phyloP scores from a whole-genome alignment of 208 protist genomes.

The Trypanosoma mega region DNA sequence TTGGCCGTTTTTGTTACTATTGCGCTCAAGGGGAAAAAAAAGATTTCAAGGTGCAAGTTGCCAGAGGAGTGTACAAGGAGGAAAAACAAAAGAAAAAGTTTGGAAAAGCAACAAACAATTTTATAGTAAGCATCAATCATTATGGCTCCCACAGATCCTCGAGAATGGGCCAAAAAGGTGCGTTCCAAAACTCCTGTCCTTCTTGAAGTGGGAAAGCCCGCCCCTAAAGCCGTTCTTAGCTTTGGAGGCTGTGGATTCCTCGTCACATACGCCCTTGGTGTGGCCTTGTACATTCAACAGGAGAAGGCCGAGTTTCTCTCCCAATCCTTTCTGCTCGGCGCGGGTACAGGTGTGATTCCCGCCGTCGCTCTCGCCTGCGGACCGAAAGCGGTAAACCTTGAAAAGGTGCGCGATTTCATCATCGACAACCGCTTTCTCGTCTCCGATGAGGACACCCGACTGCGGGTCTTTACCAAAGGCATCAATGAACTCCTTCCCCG shows the following conservation, averaged over 20 bases:
- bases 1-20: background rate
- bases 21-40: background rate
- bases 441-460: conserved; percentile 69
- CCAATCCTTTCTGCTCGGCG: conserved; percentile 77
- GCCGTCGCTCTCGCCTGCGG: conserved; percentile 82
- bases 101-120: background rate
- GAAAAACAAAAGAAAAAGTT: background rate
- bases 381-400: conserved; percentile 60
- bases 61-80: background rate
- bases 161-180: conserved; percentile 73
- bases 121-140: background rate
- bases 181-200: conserved; percentile 80
- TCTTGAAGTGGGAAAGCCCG: conserved; percentile 77
- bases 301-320: conserved; percentile 76
- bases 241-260: conserved; percentile 88
- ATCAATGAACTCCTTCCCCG: conserved; percentile 77
- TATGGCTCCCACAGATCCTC: conserved; percentile 64
- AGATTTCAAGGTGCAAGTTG: too few relatives aligned
- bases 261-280: conserved; percentile 85
- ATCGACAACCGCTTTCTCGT: conserved; percentile 78
- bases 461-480: conserved; percentile 61
- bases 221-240: conserved; percentile 80
- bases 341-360: conserved; percentile 77
- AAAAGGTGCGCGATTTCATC: conserved; percentile 79
- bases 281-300: conserved; percentile 86